phyloP scores from a whole-genome alignment of 2,329 filamentous ascomycete genomes.

The Fusarium albosuccineum region DNA sequence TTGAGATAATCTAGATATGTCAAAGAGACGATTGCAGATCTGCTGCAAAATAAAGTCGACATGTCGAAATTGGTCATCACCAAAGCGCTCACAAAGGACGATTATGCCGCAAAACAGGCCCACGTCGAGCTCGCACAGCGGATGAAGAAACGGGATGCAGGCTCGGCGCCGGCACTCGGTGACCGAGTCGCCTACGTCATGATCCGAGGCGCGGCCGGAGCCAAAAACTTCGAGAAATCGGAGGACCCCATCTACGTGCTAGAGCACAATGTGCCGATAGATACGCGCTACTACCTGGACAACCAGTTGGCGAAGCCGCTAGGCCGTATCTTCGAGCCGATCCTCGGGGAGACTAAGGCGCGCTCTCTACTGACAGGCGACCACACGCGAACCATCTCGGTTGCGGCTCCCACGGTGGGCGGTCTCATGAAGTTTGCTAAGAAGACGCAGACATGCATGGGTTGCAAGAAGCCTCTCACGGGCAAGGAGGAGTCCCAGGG shows the following conservation, averaged over 20 bases:
- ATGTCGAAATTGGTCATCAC: conserved; percentile 99
- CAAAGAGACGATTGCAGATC: conserved; percentile 93
- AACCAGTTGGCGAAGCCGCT: conserved; percentile 98
- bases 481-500: conserved; percentile 83
- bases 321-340: conserved; percentile 96
- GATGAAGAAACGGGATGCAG: conserved; percentile 97
- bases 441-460: conserved; percentile 98
- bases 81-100: conserved; percentile 91
- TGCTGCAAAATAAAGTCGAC: conserved; percentile 97
- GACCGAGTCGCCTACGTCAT: conserved; percentile 99
- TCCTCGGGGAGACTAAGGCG: conserved; percentile 92
- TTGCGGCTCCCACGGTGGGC: conserved; percentile 90
- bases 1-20: conserved; percentile 77
- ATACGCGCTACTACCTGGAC: conserved; percentile 98
- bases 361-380: conserved; percentile 88
- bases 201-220: conserved; percentile 87
- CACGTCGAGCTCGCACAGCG: conserved; percentile 95
- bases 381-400: conserved; percentile 93
- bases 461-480: conserved; percentile 95
- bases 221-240: conserved; percentile 96
- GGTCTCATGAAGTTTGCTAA: conserved; percentile 99
- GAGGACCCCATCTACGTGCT: conserved; percentile 98
- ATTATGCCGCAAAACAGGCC: conserved; percentile 92
- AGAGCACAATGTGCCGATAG: conserved; percentile 97
- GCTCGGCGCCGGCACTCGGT: conserved; percentile 90